Evolutionary conservation across 306 rosid species (phyloP), one percentile per base, ranked within the genome.

Genomic region (Trifolium pratense): DNA sequence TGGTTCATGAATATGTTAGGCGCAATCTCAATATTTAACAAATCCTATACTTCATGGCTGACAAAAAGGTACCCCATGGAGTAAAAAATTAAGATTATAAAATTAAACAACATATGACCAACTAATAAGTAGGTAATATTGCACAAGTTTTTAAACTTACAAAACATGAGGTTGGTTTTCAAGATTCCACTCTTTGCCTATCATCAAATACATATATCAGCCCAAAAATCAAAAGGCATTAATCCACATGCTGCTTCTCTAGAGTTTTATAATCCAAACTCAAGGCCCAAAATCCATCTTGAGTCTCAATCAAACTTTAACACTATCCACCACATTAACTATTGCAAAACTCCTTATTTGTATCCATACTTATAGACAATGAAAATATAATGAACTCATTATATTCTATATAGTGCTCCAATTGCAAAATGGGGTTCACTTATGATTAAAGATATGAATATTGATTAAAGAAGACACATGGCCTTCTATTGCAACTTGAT

Each of bases 201-300:
- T 43, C 64, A 7, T 23, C 23, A 42, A 60, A 46, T 13, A 25
- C 5, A 32, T 14, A 63, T 23, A 34, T 51, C 5, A 76, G 68
- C 74, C 80, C 74, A 76, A 42, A 75, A 53, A 1, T 49, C 14
- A 63, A 45, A 45, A 1, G 12, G 9, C 32, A 57, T 9, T 56
- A 46, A 63, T 0, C n/a, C n/a, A n/a, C n/a, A 5, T 6, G 15
- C 9, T 36, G 6, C 29, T 29, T 49, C 46, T 48, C 11, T 15
- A 51, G 64, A 51, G 45, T 14, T 75, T 53, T 39, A 53, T 55
- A 55, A 39, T 42, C 25, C 39, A 55, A 29, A 39, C 48, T 40
- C 6, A 3, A 58, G 79, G 74, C 74, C 74, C 73, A 75, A 65
- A 75, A 40, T 66, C 25, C 10, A 53, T 37, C 46, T 55, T 4